Conservation (phyloP, 2,329 filamentous ascomycete genomes). For the Aspergillus sp. region DNA sequence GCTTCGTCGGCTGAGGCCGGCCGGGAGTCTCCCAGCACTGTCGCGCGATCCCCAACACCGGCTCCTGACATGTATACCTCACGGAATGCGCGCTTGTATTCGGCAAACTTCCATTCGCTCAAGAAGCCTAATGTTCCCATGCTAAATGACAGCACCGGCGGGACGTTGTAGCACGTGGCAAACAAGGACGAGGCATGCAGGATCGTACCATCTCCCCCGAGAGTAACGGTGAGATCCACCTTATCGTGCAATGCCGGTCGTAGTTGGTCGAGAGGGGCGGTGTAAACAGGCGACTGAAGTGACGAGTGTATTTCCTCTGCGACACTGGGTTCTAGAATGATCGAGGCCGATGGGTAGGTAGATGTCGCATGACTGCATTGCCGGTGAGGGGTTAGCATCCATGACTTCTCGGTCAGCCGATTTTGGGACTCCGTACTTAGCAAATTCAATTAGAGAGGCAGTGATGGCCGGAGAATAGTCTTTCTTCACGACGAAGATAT, state of each 20-base stretch:
- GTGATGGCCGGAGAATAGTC: slow-evolving; percentile 59
- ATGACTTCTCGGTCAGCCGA: not conserved
- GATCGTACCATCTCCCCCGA: slow-evolving; percentile 92
- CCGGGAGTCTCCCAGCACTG: slow-evolving; percentile 48
- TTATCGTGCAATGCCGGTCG: slow-evolving; percentile 67
- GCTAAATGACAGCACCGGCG: slow-evolving; percentile 89
- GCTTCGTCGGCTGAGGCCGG: slow-evolving; percentile 28
- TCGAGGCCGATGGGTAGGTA: slow-evolving; percentile 77
- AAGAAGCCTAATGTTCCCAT: slow-evolving; percentile 96
- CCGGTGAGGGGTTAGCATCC: slow-evolving; percentile 1
- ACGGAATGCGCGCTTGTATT: slow-evolving; percentile 88
- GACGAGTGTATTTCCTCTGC: slow-evolving; percentile 70
- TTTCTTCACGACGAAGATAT: slow-evolving; percentile 70
- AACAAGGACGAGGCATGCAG: slow-evolving; percentile 84
- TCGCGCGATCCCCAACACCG: slow-evolving; percentile 49
- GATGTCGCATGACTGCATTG: slow-evolving; percentile 66
- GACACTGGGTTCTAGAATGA: slow-evolving; percentile 79
- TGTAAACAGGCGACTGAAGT: slow-evolving; percentile 74
- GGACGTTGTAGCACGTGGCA: slow-evolving; percentile 76
- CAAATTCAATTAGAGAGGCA: slow-evolving; percentile 60
- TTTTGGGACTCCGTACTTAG: slow-evolving; percentile 41
- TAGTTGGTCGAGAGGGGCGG: slow-evolving; percentile 38
- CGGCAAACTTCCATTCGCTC: slow-evolving; percentile 92
- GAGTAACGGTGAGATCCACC: slow-evolving; percentile 83
- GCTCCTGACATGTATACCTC: slow-evolving; percentile 87